Base-by-base conservation (phyloP, 2,329 filamentous ascomycete species). In the Daldinia sp. region DNA sequence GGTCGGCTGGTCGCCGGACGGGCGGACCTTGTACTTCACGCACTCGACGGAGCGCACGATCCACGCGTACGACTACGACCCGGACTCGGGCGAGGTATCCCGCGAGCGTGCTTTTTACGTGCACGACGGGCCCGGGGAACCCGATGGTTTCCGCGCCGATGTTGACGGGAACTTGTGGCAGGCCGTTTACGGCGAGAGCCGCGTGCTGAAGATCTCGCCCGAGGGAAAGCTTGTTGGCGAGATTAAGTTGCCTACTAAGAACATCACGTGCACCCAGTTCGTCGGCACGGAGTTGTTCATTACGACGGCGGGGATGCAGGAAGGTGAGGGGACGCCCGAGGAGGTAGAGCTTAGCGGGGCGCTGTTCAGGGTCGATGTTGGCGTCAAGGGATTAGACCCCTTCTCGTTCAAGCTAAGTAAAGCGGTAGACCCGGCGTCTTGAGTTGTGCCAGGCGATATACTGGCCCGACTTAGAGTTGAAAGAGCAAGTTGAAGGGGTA, bases 81-180 rank as follows among this genome's bases (percentile, higher is more conserved):
- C 3, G 54, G 28, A 0, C 77, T 80, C n/a, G 89, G 87, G 91
- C 39, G 81, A 81, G n/a, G 84, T 93, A 84, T 93, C 60, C 86
- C 65, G 90, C 92, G 79, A 89, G 75, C 88, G 92, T 62, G 83
- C 90, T 41, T 93, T 94, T 81, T 95, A 94, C 82, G 83, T 86
- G 63, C 89, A 94, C 76, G 84, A 87, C 3, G 87, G 87, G 0
- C 79, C 86, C 28, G 90, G 90, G 54, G 88, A 89, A 69, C 93
- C 93, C 0, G 94, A 98, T 79, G 94, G 94, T 1, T 94, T 95
- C 81, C 90, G 91, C 69, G 87, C 97, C 75, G 94, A 98, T 77
- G 87, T 86, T 48, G 89, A 97, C 61, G 94, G 93, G n/a, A 91
- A 92, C 81, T 85, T 97, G 75, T 98, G 95, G 94, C 90, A 92